Evolutionary conservation across 345 rosid genomes (phyloP).

Genomic region (Bruguiera gymnorhiza): DNA sequence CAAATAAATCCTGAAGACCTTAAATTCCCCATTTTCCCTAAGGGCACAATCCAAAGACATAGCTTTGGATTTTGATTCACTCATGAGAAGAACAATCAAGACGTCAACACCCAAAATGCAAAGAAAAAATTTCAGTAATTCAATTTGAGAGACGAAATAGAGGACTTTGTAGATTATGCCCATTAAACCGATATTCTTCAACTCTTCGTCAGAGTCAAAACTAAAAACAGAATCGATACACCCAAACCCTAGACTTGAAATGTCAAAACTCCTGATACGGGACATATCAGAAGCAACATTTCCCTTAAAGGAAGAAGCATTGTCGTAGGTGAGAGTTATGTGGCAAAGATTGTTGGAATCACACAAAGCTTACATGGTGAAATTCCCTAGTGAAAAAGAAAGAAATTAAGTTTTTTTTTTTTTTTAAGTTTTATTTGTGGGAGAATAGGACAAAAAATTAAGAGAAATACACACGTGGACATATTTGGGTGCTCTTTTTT

Average conservation of each 20-base stretch:
- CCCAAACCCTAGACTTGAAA: conserved; percentile 58
- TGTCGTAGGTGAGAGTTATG: conserved; percentile 75
- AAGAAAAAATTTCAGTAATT: too few relatives aligned
- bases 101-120: too few relatives aligned
- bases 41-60: too few relatives aligned
- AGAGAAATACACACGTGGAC: too few relatives aligned
- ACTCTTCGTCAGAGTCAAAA: conserved; percentile 64
- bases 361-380: conserved; percentile 73
- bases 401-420: too few relatives aligned
- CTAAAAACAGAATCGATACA: conserved; percentile 72
- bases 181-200: conserved; percentile 37
- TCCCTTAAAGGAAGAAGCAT: conserved; percentile 85
- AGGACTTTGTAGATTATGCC: conserved; percentile 42
- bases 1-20: too few relatives aligned
- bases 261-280: neutral
- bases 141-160: too few relatives aligned
- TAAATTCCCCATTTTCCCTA: too few relatives aligned
- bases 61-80: too few relatives aligned
- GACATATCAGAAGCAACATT: conserved; percentile 7
- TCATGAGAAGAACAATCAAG: too few relatives aligned
- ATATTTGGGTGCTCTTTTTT: too few relatives aligned
- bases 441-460: conserved; percentile 41
- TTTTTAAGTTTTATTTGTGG: conserved; percentile 59
- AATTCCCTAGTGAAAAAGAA: conserved; percentile 39
- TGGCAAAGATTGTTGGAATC: conserved; percentile 71